Conservation (phyloP, 352 stramenopile species). For the Pythium volutum region DNA sequence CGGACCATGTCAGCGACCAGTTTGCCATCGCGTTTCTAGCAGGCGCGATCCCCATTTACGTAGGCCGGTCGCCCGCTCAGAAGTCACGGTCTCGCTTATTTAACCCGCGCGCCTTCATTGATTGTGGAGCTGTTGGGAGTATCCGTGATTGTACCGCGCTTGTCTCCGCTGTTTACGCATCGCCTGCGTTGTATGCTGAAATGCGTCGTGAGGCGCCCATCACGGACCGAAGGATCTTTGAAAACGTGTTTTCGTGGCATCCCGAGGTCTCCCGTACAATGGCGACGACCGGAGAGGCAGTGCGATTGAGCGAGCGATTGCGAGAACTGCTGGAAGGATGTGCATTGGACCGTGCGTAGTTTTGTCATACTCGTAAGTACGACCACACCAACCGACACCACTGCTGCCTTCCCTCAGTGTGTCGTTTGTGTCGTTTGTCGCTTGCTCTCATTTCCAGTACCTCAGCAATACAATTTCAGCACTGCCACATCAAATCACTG, state of each 20-base stretch:
- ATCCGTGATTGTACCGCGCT: background rate
- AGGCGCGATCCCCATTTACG: slow-evolving; percentile 48
- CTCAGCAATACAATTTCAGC: no score
- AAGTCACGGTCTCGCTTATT: background rate
- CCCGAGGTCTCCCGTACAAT: slow-evolving; percentile 2
- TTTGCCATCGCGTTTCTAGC: slow-evolving; percentile 52
- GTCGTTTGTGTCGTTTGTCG: no score
- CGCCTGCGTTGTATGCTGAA: slow-evolving; percentile 25
- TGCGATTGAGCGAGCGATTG: background rate
- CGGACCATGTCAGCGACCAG: slow-evolving; percentile 54
- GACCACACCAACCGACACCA: background rate
- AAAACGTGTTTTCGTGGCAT: slow-evolving; percentile 42
- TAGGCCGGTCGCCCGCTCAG: slow-evolving; percentile 33
- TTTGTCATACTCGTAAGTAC: background rate
- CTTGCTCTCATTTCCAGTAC: no score
- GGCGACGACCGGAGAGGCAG: background rate
- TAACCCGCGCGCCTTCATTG: background rate
- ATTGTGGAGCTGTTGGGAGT: background rate
- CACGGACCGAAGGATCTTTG: slow-evolving; percentile 17
- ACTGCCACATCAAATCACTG: no score
- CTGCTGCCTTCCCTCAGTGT: no score
- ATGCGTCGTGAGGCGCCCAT: slow-evolving; percentile 32
- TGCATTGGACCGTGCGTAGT: background rate
- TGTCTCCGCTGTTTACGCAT: background rate
- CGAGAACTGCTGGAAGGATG: background rate